Evolutionary conservation across 1,139 yeast species (phyloP).

Genomic region (Scheffersomyces illinoinensis): DNA sequence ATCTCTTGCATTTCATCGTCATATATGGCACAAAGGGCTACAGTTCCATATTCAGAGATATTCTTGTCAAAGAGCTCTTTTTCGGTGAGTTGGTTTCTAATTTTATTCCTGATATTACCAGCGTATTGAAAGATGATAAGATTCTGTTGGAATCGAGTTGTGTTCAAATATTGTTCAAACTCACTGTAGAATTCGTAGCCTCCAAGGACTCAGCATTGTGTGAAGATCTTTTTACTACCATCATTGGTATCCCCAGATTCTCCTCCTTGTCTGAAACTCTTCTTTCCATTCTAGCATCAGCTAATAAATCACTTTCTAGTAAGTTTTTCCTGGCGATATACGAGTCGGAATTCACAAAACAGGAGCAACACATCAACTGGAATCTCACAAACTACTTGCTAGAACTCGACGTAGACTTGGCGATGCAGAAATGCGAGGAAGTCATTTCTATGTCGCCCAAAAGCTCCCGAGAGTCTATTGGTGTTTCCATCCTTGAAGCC

Average conservation of each 20-base stretch:
- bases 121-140: conserved; percentile 5
- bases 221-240: conserved; percentile 43
- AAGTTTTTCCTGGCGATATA: conserved; percentile 42
- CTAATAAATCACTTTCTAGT: conserved; percentile 46
- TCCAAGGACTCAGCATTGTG: conserved; percentile 31
- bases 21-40: not conserved
- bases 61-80: conserved; percentile 16
- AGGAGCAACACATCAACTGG: conserved; percentile 35
- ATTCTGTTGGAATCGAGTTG: conserved; percentile 11
- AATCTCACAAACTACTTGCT: conserved; percentile 43
- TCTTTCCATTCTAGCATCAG: conserved; percentile 32
- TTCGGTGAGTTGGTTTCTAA: conserved; percentile 15
- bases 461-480: conserved; percentile 19
- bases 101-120: conserved; percentile 19
- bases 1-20: conserved; percentile 8
- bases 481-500: conserved; percentile 44
- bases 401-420: conserved; percentile 52
- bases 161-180: conserved; percentile 24
- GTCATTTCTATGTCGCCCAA: conserved; percentile 19
- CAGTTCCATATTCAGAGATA: conserved; percentile 1
- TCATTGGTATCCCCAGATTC: conserved; percentile 28
- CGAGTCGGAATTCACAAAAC: conserved; percentile 22
- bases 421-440: conserved; percentile 37
- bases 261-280: conserved; percentile 38
- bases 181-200: conserved; percentile 26